Conservation (phyloP, 148 eudicot species). For the Camellia granthamiana region DNA sequence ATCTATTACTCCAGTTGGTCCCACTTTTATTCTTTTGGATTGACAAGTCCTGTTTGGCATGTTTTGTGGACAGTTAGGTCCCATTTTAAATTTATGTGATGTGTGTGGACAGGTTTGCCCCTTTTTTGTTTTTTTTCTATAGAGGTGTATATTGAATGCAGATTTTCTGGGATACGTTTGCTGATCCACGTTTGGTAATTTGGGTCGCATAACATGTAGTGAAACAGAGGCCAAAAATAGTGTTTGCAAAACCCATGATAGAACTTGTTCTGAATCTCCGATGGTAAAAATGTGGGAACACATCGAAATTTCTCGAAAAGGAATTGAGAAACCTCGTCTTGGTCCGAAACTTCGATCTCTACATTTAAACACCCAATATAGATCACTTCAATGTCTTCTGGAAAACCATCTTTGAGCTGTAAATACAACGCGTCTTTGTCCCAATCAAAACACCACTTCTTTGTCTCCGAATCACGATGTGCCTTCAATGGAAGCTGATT, state of each 20-base stretch:
- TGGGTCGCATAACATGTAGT: constrained; percentile 69
- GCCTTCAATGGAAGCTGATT: constrained; percentile 59
- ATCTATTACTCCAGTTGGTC: too few species aligned
- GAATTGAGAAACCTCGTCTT: constrained; percentile 50
- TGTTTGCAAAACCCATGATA: constrained; percentile 91
- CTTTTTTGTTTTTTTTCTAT: too few species aligned
- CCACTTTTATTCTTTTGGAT: too few species aligned
- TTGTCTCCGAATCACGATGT: constrained; percentile 13
- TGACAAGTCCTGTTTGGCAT: too few species aligned
- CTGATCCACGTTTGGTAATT: too few species aligned
- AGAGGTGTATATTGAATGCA: too few species aligned
- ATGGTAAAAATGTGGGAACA: constrained; percentile 60
- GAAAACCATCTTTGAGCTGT: constrained; percentile 63
- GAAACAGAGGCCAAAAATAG: constrained; percentile 79
- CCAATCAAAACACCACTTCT: constrained; percentile 50
- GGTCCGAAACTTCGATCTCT: constrained; percentile 48
- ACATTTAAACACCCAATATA: constrained; percentile 54
- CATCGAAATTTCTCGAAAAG: constrained; percentile 55
- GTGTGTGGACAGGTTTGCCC: too few species aligned
- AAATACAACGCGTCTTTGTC: constrained; percentile 54
- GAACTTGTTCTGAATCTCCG: constrained; percentile 48
- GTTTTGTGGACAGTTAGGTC: too few species aligned
- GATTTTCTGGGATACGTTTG: too few species aligned
- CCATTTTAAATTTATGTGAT: too few species aligned
- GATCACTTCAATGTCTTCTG: constrained; percentile 41